Evolutionary conservation across 1,284 basidiomycete genomes (phyloP).

Genomic region (Irpex sp.): DNA sequence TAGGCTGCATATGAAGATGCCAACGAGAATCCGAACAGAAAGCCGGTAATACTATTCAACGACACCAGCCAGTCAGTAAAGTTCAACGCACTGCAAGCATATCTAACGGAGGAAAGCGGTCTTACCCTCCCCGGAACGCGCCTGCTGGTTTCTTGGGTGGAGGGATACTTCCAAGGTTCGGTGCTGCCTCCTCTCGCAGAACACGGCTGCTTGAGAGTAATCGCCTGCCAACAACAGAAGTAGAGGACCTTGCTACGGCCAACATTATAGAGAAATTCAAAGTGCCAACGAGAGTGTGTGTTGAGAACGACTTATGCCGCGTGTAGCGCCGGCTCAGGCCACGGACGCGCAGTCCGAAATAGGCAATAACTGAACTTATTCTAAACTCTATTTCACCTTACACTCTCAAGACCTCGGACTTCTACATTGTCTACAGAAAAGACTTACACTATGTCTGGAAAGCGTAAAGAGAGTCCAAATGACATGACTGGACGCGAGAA

Average conservation of each 20-base stretch:
- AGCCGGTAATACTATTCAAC: conserved; percentile 72
- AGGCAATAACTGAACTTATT: neutral
- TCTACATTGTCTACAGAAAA: neutral
- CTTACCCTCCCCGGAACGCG: conserved; percentile 82
- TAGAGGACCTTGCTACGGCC: neutral
- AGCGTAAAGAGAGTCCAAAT: neutral
- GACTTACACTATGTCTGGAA: neutral
- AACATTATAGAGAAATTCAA: neutral
- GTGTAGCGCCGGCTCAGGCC: neutral
- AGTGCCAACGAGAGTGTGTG: neutral
- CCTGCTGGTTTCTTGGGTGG: conserved; percentile 77
- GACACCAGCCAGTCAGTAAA: neutral
- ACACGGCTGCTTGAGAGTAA: conserved; percentile 33
- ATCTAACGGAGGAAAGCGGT: conserved; percentile 7
- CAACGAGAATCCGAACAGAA: conserved; percentile 85
- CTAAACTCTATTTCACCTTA: neutral
- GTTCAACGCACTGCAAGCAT: neutral
- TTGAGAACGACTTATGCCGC: neutral
- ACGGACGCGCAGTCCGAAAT: neutral
- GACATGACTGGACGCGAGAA: conserved; percentile 48
- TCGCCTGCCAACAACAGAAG: neutral
- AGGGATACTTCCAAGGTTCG: conserved; percentile 54
- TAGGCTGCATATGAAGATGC: conserved; percentile 84
- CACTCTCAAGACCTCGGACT: neutral
- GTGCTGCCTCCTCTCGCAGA: conserved; percentile 43